These are phyloP conservation scores for Paraphoma chrysanthemicola DNA, from an alignment of 2,329 filamentous ascomycete genomes.

Conservation along the genomic window DNA sequence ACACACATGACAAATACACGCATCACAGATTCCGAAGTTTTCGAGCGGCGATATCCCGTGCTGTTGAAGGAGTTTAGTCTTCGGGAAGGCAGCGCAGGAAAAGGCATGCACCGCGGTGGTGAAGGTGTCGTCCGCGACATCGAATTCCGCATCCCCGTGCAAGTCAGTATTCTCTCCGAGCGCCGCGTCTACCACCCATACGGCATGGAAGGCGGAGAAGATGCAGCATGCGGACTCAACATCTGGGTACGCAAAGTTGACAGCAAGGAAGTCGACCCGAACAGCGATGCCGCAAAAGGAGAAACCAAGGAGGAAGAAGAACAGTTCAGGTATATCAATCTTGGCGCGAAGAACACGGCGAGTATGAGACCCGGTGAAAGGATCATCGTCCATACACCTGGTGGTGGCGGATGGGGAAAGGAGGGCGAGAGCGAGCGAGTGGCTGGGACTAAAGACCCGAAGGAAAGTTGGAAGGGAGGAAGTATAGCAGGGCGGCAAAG, in stretches of 20 bases:
- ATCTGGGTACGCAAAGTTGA: constrained; percentile 80
- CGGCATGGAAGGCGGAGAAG: constrained; percentile 81
- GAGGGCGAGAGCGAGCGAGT: constrained; percentile 64
- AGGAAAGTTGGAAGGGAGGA: constrained; percentile 65
- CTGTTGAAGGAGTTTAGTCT: constrained; percentile 74
- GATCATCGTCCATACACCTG: constrained; percentile 79
- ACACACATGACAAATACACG: constrained; percentile 87
- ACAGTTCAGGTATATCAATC: constrained; percentile 68
- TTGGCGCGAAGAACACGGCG: constrained; percentile 82
- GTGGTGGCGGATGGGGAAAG: constrained; percentile 78
- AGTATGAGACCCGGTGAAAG: constrained; percentile 77
- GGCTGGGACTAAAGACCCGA: constrained; percentile 63
- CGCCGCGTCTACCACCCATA: constrained; percentile 79
- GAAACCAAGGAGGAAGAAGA: constrained; percentile 56
- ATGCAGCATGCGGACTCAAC: constrained; percentile 81
- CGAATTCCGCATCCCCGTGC: constrained; percentile 78
- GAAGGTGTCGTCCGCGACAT: constrained; percentile 81
- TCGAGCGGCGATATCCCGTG: constrained; percentile 79
- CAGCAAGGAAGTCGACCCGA: constrained; percentile 29
- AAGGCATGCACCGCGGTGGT: constrained; percentile 72
- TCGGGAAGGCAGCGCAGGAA: constrained; percentile 67
- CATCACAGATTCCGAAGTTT: constrained; percentile 81
- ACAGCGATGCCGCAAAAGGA: constrained; percentile 36
- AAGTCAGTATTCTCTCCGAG: constrained; percentile 81
- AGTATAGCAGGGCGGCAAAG: constrained; percentile 64